These are phyloP conservation scores for Piloderma croceum DNA, from an alignment of 768 basidiomycete species.

Conservation along the genomic window DNA sequence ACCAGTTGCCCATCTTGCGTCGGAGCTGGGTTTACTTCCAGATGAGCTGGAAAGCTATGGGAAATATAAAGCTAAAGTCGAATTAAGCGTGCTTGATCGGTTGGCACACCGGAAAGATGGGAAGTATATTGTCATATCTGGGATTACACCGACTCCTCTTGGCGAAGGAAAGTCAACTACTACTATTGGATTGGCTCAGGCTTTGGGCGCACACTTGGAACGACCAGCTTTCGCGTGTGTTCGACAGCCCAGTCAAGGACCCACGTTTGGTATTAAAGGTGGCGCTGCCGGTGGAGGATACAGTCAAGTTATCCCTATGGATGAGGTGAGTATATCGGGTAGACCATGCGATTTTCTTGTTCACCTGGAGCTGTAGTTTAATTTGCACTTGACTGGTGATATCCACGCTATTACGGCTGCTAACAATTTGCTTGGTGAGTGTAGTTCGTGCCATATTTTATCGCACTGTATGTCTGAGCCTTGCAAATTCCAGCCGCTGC, in stretches of 20 bases:
- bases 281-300: slow-evolving; percentile 98
- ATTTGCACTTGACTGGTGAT: slow-evolving; percentile 92
- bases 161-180: slow-evolving; percentile 99
- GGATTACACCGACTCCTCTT: slow-evolving; percentile 95
- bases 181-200: slow-evolving; percentile 94
- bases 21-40: slow-evolving; percentile 80
- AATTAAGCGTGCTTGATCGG: slow-evolving; percentile 81
- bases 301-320: slow-evolving; percentile 99
- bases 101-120: slow-evolving; percentile 82
- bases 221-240: slow-evolving; percentile 95
- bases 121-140: slow-evolving; percentile 95
- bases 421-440: slow-evolving; percentile 86
- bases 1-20: slow-evolving; percentile 74
- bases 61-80: slow-evolving; percentile 95
- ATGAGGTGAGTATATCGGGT: slow-evolving; percentile 54
- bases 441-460: too few species aligned
- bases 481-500: slow-evolving; percentile 67
- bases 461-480: neutral
- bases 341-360: neutral
- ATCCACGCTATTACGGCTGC: slow-evolving; percentile 97
- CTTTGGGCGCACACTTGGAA: slow-evolving; percentile 88
- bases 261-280: slow-evolving; percentile 98
- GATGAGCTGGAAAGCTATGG: slow-evolving; percentile 93
- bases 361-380: slow-evolving; percentile 53
- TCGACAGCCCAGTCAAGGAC: slow-evolving; percentile 96